These are phyloP conservation scores for Porcisia hertigi DNA, from an alignment of 208 protist genomes.

Conservation along the genomic window DNA sequence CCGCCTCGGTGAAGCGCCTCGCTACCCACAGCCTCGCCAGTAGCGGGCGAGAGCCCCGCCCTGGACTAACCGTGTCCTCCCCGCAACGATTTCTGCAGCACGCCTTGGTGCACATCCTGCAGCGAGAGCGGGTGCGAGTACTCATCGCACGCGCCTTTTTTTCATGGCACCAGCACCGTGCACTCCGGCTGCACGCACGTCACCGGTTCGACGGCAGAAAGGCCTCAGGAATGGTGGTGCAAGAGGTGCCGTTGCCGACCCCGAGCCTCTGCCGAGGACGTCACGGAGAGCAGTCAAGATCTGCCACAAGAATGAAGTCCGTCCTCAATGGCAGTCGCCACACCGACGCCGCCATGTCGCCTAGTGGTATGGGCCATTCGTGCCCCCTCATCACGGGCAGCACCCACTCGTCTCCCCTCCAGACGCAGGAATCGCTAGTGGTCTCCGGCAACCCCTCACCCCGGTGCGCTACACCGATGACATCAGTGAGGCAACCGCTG, in stretches of 20 bases:
- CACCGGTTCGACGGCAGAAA: not conserved
- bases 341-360: not conserved
- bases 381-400: not conserved
- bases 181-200: not conserved
- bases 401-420: not conserved
- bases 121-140: slow-evolving; percentile 10
- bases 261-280: not conserved
- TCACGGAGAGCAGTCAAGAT: not conserved
- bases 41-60: not conserved
- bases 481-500: not conserved
- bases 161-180: not conserved
- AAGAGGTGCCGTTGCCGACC: not conserved
- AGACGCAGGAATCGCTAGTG: not conserved
- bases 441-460: not conserved
- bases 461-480: not conserved
- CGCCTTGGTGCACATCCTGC: slow-evolving; percentile 10
- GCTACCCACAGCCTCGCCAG: not conserved
- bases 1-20: not conserved
- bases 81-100: not conserved
- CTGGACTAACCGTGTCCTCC: not conserved
- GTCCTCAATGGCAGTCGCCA: not conserved
- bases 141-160: not conserved
- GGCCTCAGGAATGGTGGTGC: not conserved
- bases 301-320: no score
- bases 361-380: no score